A percentile compares a stretch with the other conserved stretches of the same genome.
These are phyloP conservation scores for Helenozyma rhizophorensis DNA, from an alignment of 805 yeast species.

Conservation along the genomic window DNA sequence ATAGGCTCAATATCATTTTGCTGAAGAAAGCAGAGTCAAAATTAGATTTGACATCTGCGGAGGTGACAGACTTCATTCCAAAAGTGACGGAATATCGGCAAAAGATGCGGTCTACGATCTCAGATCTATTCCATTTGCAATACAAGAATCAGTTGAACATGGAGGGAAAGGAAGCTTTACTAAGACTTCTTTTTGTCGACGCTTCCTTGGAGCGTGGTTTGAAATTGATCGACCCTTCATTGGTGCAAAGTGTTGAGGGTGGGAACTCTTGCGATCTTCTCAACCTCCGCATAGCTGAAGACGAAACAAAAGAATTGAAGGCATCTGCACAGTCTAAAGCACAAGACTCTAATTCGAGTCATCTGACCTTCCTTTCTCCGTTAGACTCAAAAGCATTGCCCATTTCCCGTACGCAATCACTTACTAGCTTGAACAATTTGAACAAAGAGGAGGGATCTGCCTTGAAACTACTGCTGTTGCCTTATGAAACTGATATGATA, in stretches of 20 bases:
- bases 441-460: constrained; percentile 41
- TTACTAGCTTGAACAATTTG: constrained; percentile 28
- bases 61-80: constrained; percentile 25
- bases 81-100: constrained; percentile 25
- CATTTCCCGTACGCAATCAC: constrained; percentile 14
- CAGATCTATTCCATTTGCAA: constrained; percentile 56
- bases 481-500: constrained; percentile 6
- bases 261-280: constrained; percentile 11
- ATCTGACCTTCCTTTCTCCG: constrained; percentile 5
- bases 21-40: constrained; percentile 28
- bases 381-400: constrained; percentile 9
- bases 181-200: constrained; percentile 66
- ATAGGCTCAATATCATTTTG: constrained; percentile 26
- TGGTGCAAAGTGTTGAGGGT: constrained; percentile 17
- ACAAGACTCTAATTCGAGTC: constrained; percentile 3
- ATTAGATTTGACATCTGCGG: constrained; percentile 29
- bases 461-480: constrained; percentile 30
- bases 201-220: constrained; percentile 60
- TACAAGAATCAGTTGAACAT: constrained; percentile 49
- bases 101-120: constrained; percentile 31
- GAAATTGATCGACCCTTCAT: constrained; percentile 35
- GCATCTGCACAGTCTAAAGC: constrained; percentile 3
- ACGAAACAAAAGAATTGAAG: constrained; percentile 17
- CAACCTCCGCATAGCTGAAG: constrained; percentile 19
- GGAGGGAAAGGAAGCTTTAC: constrained; percentile 71